Evolutionary conservation across 2,329 filamentous ascomycete species (phyloP).

Genomic region (Nemania abortiva): DNA sequence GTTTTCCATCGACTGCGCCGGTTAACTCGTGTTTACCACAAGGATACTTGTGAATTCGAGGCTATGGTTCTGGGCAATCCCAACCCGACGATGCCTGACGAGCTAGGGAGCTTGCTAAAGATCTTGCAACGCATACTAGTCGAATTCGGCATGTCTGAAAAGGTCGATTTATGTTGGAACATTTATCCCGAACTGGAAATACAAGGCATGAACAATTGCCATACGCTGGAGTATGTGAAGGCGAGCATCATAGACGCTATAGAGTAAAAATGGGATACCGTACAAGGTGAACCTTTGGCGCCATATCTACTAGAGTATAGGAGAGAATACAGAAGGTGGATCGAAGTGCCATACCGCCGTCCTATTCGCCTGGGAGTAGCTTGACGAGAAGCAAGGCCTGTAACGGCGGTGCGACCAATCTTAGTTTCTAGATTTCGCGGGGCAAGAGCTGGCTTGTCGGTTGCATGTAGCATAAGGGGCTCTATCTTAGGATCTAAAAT

Average conservation of each 20-base stretch:
- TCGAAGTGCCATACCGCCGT: too few relatives aligned
- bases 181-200: neutral
- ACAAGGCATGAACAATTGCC: neutral
- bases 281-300: neutral
- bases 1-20: neutral
- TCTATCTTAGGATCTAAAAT: too few relatives aligned
- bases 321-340: neutral
- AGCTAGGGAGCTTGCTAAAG: neutral
- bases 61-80: neutral
- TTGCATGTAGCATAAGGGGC: too few relatives aligned
- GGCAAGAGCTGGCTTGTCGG: too few relatives aligned
- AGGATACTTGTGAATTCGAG: neutral
- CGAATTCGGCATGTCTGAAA: neutral
- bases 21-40: neutral
- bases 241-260: neutral
- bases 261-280: neutral
- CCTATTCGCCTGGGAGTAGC: too few relatives aligned
- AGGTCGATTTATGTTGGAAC: neutral
- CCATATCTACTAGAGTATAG: neutral
- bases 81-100: too few relatives aligned
- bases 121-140: neutral
- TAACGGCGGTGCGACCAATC: too few relatives aligned
- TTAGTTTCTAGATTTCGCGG: too few relatives aligned
- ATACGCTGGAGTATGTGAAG: neutral
- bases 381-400: too few relatives aligned